phyloP scores from a whole-genome alignment of 805 yeast genomes.

The Torulaspora microellipsoides region DNA sequence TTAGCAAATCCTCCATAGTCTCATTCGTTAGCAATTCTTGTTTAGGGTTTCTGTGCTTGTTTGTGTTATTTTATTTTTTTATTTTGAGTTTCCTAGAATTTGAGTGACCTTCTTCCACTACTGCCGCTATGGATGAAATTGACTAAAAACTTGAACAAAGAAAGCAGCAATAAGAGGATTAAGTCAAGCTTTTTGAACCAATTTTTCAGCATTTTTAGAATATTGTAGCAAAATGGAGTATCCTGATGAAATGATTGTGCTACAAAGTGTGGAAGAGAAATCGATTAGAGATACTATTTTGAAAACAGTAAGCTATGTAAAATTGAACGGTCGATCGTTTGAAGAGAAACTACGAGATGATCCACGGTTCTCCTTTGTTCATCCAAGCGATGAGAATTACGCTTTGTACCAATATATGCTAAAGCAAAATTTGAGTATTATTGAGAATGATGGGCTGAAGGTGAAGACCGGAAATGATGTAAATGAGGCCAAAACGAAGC shows the following conservation, averaged over 20 bases:
- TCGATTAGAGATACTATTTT: slow-evolving; percentile 47
- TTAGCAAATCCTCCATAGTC: slow-evolving; percentile 25
- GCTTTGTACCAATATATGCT: slow-evolving; percentile 42
- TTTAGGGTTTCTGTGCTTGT: neutral
- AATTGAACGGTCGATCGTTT: slow-evolving; percentile 62
- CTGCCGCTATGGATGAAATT: no score
- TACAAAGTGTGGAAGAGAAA: slow-evolving; percentile 27
- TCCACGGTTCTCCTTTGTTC: slow-evolving; percentile 61
- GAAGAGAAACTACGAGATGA: slow-evolving; percentile 54
- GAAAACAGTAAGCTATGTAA: slow-evolving; percentile 68
- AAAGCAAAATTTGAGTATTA: neutral
- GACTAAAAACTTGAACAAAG: no score
- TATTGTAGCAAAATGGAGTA: neutral
- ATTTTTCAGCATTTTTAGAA: no score
- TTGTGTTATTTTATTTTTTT: no score
- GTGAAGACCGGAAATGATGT: neutral
- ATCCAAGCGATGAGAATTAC: slow-evolving; percentile 49
- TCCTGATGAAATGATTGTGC: neutral
- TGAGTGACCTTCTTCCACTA: no score
- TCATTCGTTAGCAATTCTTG: slow-evolving; percentile 1
- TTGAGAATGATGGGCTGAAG: no score
- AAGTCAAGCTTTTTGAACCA: no score
- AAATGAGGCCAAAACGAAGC: slow-evolving; percentile 17
- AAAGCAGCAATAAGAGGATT: no score
- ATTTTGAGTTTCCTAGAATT: no score